phyloP scores from a whole-genome alignment of 345 rosid genomes.

The Citrus mangshanensis region DNA sequence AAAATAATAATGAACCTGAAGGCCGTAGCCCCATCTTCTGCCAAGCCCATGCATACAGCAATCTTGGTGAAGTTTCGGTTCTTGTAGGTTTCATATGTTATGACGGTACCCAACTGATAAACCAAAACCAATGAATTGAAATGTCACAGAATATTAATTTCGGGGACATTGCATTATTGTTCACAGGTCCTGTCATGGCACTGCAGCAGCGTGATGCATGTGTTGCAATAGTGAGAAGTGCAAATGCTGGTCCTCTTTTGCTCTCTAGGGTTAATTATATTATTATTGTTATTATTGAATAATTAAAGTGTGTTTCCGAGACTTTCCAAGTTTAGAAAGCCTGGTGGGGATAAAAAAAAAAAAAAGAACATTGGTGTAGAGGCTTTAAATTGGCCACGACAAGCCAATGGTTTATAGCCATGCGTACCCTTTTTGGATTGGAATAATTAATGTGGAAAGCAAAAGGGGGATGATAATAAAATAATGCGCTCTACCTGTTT shows the following conservation, averaged over 20 bases:
- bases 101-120: neutral
- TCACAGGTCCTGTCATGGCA: neutral
- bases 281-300: neutral
- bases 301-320: neutral
- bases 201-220: neutral
- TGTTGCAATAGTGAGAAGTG: neutral
- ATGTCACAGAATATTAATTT: neutral
- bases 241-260: neutral
- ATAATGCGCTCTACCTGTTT: neutral
- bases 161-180: slow-evolving; percentile 13
- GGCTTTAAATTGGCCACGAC: slow-evolving; percentile 9
- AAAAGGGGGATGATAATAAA: neutral
- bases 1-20: neutral
- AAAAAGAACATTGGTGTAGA: neutral
- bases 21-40: neutral
- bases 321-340: slow-evolving; percentile 23
- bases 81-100: neutral
- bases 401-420: slow-evolving; percentile 12
- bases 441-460: slow-evolving; percentile 11
- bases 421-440: slow-evolving; percentile 6
- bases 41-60: neutral
- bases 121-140: neutral
- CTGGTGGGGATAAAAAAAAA: neutral
- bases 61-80: neutral
- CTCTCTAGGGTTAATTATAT: neutral